Base-by-base conservation (phyloP, 306 rosid species). In the Alnus rubra region DNA sequence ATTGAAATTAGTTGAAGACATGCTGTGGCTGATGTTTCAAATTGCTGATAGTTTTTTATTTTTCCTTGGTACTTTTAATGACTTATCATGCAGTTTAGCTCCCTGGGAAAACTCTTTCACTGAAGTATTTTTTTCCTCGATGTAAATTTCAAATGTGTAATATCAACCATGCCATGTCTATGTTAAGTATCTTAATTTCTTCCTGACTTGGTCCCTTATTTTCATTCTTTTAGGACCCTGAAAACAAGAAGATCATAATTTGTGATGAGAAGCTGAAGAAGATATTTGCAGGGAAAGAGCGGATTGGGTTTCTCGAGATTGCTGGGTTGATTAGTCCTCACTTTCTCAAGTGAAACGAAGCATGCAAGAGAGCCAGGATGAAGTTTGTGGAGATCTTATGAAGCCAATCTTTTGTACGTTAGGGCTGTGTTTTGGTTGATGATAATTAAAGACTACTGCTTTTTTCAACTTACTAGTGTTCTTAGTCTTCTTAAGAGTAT, bases 181-280 rank as follows among this genome's bases (percentile, higher is more conserved):
- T 70, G 48, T 8, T 30, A 73, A 50, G 81, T 42, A 62, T 4
- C 23, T 80, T 30, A 74, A 74, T 28, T 60, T 42, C 70, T 78
- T 76, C 71, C 33, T 79, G 74, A 86, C 76, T 72, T 73, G 67
- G 15, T 53, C 62, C 44, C 33, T 69, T 49, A 50, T 60, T 82
- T 11, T 54, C 35, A 74, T 76, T 80, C 47, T 73, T 78, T 5
- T 18, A 94, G 97, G 90, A 92, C 79, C 97, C 97, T 3, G 83
- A 84, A 64, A 87, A 94, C 95, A 94, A 91, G 89, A 94, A 9
- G 88, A 77, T 83, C 63, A 91, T 94, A 45, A 53, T 81, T 9
- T 94, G 97, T 63, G 97, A 94, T 72, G 97, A 92, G 79, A 94
- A 92, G 91, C 97, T 92, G 87, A 94, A 92, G 97, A 87, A 87